Conservation (phyloP, 2,329 filamentous ascomycete genomes). For the Trichoderma semiorbis region DNA sequence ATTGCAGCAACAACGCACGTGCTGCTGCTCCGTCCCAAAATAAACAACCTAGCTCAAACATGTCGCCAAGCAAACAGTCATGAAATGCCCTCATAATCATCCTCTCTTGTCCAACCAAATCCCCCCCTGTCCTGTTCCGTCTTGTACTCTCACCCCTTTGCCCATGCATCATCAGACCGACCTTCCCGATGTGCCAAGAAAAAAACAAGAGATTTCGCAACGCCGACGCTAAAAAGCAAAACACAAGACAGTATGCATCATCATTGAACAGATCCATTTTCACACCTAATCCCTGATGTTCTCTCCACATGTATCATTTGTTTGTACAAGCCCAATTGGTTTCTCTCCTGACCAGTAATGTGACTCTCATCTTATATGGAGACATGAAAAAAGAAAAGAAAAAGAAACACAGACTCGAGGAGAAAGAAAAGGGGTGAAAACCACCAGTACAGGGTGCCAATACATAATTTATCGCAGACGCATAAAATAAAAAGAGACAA, state of each 20-base stretch:
- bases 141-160: background rate
- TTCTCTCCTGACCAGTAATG: background rate
- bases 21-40: background rate
- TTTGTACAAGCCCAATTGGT: slow-evolving; percentile 1
- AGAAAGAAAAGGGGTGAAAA: background rate
- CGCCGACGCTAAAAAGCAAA: slow-evolving; percentile 12
- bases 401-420: background rate
- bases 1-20: background rate
- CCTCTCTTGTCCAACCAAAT: background rate
- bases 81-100: background rate
- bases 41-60: background rate
- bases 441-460: slow-evolving; percentile 1
- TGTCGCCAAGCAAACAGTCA: background rate
- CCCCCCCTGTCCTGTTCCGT: background rate
- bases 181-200: background rate
- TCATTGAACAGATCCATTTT: slow-evolving; percentile 6
- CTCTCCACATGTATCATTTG: slow-evolving; percentile 11
- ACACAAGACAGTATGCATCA: slow-evolving; percentile 18
- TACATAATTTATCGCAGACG: slow-evolving; percentile 11
- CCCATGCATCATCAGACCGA: slow-evolving; percentile 3
- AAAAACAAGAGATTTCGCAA: background rate
- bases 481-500: background rate
- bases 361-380: background rate
- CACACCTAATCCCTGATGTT: background rate
- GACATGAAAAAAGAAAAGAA: background rate